These are phyloP conservation scores for Malassezia dermatis DNA, from an alignment of 1,284 basidiomycete species.

Conservation along the genomic window DNA sequence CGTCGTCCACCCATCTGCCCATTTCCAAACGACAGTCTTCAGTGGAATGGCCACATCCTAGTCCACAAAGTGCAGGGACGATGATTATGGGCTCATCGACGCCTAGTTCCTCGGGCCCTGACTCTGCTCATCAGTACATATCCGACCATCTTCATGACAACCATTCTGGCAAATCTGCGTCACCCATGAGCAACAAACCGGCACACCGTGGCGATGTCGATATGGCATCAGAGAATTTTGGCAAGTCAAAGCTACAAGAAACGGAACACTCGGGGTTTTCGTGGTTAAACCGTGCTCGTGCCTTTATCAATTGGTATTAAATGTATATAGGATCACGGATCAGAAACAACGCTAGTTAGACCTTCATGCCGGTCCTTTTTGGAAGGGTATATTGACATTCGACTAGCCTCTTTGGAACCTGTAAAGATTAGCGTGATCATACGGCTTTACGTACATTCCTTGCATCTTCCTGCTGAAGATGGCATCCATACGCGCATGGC, in stretches of 20 bases:
- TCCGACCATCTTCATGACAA: background rate
- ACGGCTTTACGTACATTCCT: background rate
- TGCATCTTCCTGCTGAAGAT: constrained; percentile 11
- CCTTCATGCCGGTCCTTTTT: background rate
- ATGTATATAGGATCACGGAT: background rate
- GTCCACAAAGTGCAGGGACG: background rate
- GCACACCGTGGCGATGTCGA: background rate
- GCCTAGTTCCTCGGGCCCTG: background rate
- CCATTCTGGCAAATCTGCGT: background rate
- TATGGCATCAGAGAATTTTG: background rate
- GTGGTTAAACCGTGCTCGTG: background rate
- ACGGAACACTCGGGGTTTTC: background rate
- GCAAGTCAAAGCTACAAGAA: background rate
- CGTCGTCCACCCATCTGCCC: background rate
- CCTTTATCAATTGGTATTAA: background rate
- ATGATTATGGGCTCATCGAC: background rate
- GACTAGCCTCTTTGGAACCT: constrained; percentile 11
- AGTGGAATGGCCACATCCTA: background rate
- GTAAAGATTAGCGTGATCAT: background rate
- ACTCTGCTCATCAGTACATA: background rate
- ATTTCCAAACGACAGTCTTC: background rate
- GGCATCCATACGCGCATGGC: constrained; percentile 51
- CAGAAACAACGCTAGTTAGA: background rate
- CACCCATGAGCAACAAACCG: background rate
- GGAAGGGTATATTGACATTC: background rate